Evolutionary conservation across 345 rosid genomes (phyloP), one percentile per base, ranked within the genome.

Genomic region (Conringia planisiliqua): DNA sequence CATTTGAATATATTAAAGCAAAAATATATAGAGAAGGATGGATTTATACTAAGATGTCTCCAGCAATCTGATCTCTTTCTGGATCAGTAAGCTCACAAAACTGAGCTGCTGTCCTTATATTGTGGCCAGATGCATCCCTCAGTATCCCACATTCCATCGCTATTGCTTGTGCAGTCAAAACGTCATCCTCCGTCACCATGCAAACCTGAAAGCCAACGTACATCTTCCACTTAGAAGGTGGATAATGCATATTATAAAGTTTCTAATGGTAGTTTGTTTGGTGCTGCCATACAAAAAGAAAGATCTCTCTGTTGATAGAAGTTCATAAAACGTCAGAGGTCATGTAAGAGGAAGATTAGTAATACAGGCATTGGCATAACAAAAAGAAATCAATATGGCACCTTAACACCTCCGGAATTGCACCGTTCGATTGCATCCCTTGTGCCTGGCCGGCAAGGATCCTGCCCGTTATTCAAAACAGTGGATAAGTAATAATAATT

Each of bases 171-270:
- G 97, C 98, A 54, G 98, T 93, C 75, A 83, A 88, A 79, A 89
- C 62, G 73, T 90, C 86, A 67, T 93, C 94, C n/a, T 91, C 98
- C 26, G 97, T 93, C 62, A 93, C 96, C 98, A 93, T 90, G 47
- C 98, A 81, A 46, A 93, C 96, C 97, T 93, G 70, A 57, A 69
- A 64, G 22, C 20, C 56, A 24, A 62, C 24, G 2, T 22, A 1
- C 50, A 70, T 32, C n/a, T 70, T 12, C 14, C 20, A 29, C 33
- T 57, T 43, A 70, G 18, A 54, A 26, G 6, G n/a, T 48, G 14
- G 9, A 29, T 39, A 4, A 20, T 4, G 2, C 3, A 29, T 29
- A 29, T 29, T 29, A 29, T 29, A 29, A 29, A 29, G 5, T 29
- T 29, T 29, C 30, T 29, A 29, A 4, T 30, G 33, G 33, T 30